Evolutionary conservation across 805 yeast genomes (phyloP).

Genomic region (Wickerhamomyces xylosicus): DNA sequence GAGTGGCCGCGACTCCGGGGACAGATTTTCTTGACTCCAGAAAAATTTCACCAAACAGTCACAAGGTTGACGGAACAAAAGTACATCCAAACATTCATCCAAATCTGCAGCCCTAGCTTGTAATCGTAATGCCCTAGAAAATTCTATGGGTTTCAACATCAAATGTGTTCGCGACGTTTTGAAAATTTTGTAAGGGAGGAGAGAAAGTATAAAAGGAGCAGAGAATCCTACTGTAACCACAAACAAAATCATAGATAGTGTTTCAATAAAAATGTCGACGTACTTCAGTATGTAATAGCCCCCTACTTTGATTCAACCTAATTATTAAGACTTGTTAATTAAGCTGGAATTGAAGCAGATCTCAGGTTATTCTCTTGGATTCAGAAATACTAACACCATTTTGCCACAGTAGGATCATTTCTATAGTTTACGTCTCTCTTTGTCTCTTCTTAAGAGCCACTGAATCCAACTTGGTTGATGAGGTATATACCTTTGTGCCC

Average conservation of each 20-base stretch:
- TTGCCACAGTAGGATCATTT: conserved; percentile 83
- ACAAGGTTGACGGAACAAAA: background rate
- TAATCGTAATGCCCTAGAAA: background rate
- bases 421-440: conserved; percentile 99
- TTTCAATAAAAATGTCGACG: conserved; percentile 58
- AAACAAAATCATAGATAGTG: conserved; percentile 14
- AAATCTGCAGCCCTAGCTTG: background rate
- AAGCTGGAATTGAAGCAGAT: background rate
- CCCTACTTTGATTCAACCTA: conserved; percentile 7
- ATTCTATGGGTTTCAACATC: too few relatives aligned
- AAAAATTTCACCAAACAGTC: background rate
- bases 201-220: background rate
- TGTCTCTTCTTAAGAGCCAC: conserved; percentile 99
- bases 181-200: background rate
- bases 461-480: conserved; percentile 99
- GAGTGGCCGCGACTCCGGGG: background rate
- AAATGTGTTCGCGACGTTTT: background rate
- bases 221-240: background rate
- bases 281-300: conserved; percentile 65
- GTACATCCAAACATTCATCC: background rate
- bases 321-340: background rate
- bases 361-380: conserved; percentile 7
- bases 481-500: conserved; percentile 87
- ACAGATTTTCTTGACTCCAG: background rate
- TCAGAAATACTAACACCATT: conserved; percentile 30